Conservation (phyloP, 805 yeast genomes). For the Nakazawaea populi region DNA sequence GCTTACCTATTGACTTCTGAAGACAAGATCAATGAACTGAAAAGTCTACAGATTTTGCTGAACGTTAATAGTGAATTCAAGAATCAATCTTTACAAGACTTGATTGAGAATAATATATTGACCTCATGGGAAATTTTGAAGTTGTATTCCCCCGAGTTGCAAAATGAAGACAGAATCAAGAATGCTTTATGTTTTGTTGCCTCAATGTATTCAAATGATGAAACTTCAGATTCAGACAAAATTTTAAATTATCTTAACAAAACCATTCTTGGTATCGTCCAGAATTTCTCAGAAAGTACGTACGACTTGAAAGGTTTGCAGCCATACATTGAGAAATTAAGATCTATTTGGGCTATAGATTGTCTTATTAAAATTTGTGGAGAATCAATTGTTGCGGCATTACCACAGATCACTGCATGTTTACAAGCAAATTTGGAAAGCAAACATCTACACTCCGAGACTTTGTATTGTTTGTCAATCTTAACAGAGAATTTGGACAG, state of each 20-base stretch:
- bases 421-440: slow-evolving; percentile 73
- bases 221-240: slow-evolving; percentile 22
- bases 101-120: slow-evolving; percentile 30
- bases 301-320: slow-evolving; percentile 67
- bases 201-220: slow-evolving; percentile 16
- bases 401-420: slow-evolving; percentile 84
- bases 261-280: slow-evolving; percentile 69
- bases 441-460: slow-evolving; percentile 49
- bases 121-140: slow-evolving; percentile 42
- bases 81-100: slow-evolving; percentile 22
- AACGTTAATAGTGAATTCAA: slow-evolving; percentile 47
- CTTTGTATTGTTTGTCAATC: slow-evolving; percentile 64
- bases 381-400: slow-evolving; percentile 53
- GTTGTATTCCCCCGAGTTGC: slow-evolving; percentile 26
- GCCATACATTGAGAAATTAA: slow-evolving; percentile 65
- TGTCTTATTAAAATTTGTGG: slow-evolving; percentile 53
- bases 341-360: slow-evolving; percentile 69
- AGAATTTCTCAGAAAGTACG: slow-evolving; percentile 71
- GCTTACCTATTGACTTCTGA: slow-evolving; percentile 54
- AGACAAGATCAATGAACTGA: slow-evolving; percentile 38
- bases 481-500: slow-evolving; percentile 53
- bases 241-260: slow-evolving; percentile 42
- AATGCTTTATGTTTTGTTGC: slow-evolving; percentile 32
- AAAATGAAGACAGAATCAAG: slow-evolving; percentile 26
- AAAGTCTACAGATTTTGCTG: slow-evolving; percentile 45